Evolutionary conservation across 768 basidiomycete species (phyloP), one percentile per base, ranked within the genome.

Genomic region (Dacryopinax spathularia): DNA sequence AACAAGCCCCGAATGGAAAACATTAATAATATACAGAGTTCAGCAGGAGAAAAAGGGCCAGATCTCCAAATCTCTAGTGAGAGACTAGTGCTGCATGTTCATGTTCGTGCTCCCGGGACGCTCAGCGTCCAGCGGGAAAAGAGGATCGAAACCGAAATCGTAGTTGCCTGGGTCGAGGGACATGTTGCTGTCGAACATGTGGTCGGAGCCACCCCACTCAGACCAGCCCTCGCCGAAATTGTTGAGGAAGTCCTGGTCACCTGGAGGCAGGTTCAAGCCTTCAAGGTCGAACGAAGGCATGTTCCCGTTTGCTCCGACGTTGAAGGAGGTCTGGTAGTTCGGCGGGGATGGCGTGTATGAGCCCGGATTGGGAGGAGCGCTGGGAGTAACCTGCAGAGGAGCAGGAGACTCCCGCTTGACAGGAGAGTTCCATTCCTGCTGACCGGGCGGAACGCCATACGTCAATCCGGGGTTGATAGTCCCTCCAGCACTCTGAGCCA

Each of bases 201-300:
- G 48, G 31, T 56, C 48, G 10, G 48, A 56, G 48, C 48, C 48
- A 56, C 48, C 48, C 22, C 22, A 56, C 9, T 56, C 48, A 13
- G 48, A 56, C 48, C 48, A 56, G 48, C 48, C 48, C 31, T 56
- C 48, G 31, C 48, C 48, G 29, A 56, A 56, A 20, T 56, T 56
- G 25, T 56, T 56, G 25, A 56, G 31, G 18, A 56, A 56, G 48
- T 56, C 48, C 25, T 25, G 25, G 18, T 56, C 48, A 29, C 48
- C 48, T 13, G 48, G 48, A 10, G 48, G 48, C 13, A 56, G 48
- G 31, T 56, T 56, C 13, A 56, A 29, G 31, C 48, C 48, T 18
- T 56, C 48, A 18, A 56, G 48, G 31, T 56, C 48, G 18, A 56
- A 56, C 48, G 48, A 25, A 3, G 48, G 48, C 10, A 56, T 13